Conservation (phyloP, 208 protist genomes). For the Leishmania arabica region DNA sequence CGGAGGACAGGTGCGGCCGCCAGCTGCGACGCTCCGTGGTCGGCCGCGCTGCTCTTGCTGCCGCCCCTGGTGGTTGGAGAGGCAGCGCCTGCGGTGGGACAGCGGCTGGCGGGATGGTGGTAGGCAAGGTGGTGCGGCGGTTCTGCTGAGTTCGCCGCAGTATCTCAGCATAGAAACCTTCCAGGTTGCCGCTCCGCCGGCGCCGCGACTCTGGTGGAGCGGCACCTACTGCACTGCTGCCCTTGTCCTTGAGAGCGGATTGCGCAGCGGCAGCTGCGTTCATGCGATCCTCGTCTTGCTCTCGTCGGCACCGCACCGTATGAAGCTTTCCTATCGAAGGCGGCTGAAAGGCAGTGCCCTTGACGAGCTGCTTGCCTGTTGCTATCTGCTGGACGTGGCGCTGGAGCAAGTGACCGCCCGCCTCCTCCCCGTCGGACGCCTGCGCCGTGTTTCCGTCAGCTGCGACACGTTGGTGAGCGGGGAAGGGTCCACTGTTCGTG, state of each 20-base stretch:
- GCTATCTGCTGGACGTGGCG: slow-evolving; percentile 58
- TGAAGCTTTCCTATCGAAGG: slow-evolving; percentile 10
- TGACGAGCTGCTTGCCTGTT: slow-evolving; percentile 31
- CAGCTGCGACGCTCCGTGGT: slow-evolving; percentile 2
- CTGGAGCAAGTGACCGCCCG: slow-evolving; percentile 39
- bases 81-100: slow-evolving; percentile 1
- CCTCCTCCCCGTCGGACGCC: neutral
- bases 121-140: slow-evolving; percentile 20
- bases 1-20: slow-evolving; percentile 20
- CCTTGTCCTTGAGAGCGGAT: neutral
- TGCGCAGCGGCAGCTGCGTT: neutral
- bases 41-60: neutral
- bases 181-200: neutral
- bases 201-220: neutral
- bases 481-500: slow-evolving; percentile 19
- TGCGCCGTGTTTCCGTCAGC: neutral
- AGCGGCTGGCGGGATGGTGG: neutral
- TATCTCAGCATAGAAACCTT: slow-evolving; percentile 22
- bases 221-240: neutral
- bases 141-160: slow-evolving; percentile 20
- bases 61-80: neutral
- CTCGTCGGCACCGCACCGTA: neutral
- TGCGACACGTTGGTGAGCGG: slow-evolving; percentile 15
- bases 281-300: neutral
- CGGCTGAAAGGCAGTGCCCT: slow-evolving; percentile 21